Evolutionary conservation across 2,329 filamentous ascomycete genomes (phyloP), one percentile per base, ranked within the genome.

Genomic region (Fusarium buharicum): DNA sequence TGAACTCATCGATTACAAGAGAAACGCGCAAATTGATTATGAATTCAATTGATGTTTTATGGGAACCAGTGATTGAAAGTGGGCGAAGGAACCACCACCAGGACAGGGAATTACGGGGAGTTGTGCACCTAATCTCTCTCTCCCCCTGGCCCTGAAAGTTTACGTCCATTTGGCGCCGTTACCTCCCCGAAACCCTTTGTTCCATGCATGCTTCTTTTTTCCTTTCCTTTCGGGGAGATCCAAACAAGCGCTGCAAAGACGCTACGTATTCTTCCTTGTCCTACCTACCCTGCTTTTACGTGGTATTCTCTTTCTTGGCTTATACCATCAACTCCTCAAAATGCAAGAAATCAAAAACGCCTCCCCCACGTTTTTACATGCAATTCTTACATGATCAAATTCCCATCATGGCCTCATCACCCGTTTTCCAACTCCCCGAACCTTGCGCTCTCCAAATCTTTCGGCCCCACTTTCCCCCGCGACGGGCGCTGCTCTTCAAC

Each of bases 401-500:
- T 28, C 38, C 38, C 37, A 58, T 62, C 44, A 48, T 62, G 49
- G 47, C 47, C 61, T 64, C 55, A 58, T 64, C 36, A 45, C 56
- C 50, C 45, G 50, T 4, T 24, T n/a, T 24, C 22, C 41, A 65
- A 65, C 62, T 65, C 62, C 62, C 62, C 57, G 61, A 56, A 46
- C 34, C 22, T 40, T 22, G 36, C 28, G 22, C 16, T 36, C 18
- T 33, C 47, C 27, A 17, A 16, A 33, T n/a, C 37, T 44, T 13
- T 13, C 40, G 37, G 62, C 50, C 62, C 58, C 62, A 63, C 62
- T 52, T 52, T 51, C 38, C 48, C 62, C 37, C 22, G 20, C 12
- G 36, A 38, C 37, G n/a, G 8, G 22, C 47, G 40, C 46, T 59
- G 40, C 28, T 53, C 18, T 16, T 59, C 59, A 59, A 18, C 47